These are phyloP conservation scores for Phlyctochytrium bullatum DNA, from an alignment of 192 early-diverging fungal genomes.

Conservation along the genomic window DNA sequence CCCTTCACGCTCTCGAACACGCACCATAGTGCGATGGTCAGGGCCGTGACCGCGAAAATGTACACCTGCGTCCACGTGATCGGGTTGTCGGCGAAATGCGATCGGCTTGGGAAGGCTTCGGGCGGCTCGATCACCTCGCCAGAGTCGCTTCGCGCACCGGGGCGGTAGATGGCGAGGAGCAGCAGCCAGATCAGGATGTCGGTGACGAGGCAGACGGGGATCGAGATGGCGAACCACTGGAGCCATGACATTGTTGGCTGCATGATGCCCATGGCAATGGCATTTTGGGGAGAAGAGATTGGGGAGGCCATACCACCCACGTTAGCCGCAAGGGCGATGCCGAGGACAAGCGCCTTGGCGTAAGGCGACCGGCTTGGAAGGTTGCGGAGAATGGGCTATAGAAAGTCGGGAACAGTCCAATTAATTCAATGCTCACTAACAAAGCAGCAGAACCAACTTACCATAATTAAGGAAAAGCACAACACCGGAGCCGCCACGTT, in stretches of 20 bases:
- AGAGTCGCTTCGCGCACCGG: constrained; percentile 21
- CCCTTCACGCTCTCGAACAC: constrained; percentile 68
- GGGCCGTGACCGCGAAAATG: constrained; percentile 67
- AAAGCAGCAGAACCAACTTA: constrained; percentile 23
- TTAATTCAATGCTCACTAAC: not conserved
- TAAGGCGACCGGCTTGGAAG: constrained; percentile 77
- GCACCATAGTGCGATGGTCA: constrained; percentile 90
- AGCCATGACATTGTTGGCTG: constrained; percentile 81
- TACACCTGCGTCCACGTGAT: constrained; percentile 69
- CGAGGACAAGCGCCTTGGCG: constrained; percentile 84
- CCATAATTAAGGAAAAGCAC: constrained; percentile 89
- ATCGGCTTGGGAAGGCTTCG: not conserved
- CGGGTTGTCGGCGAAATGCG: constrained; percentile 4
- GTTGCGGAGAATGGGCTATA: constrained; percentile 85
- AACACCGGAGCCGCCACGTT: constrained; percentile 97
- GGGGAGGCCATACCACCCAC: constrained; percentile 97
- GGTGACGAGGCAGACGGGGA: constrained; percentile 79
- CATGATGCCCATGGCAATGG: constrained; percentile 93
- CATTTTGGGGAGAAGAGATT: constrained; percentile 97
- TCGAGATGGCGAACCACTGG: constrained; percentile 84
- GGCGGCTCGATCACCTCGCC: not conserved
- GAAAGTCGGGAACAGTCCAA: constrained; percentile 1
- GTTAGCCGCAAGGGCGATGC: constrained; percentile 96
- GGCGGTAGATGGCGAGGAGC: constrained; percentile 77
- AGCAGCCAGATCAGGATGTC: constrained; percentile 82